Evolutionary conservation across 164 flowering plant species (phyloP), one percentile per base, ranked within the genome.

Genomic region (Echeveria elegans): DNA sequence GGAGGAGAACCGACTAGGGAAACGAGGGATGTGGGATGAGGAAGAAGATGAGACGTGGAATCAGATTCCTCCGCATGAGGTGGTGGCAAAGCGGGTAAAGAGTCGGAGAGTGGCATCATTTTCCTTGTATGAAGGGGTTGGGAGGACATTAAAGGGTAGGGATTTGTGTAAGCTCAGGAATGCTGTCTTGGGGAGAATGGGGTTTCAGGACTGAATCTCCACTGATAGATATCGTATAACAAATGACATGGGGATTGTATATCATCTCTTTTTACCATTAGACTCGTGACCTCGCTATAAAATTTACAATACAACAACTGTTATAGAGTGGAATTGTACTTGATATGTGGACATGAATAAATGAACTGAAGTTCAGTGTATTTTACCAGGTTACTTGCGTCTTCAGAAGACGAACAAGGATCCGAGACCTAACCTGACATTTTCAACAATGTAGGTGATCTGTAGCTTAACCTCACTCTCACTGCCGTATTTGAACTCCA

Each of bases 391-490:
- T 21, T 61, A n/a, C 60, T 65, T 2, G 63, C 86, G 79, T 78
- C 98, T 81, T 71, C 77, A 72, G 71, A 93, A 93, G 58, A 93
- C 96, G 64, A 93, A 93, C 16, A 94, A 68, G 37, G 98, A 90
- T 9, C 98, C 98, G 68, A 69, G 76, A 10, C 97, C 97, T 56
- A 94, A 66, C 75, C 98, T 82, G 74, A 94, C 76, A 73, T 86
- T 85, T 69, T 94, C 93, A 70, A 90, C 97, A 1, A 94, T 68
- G 71, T 89, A 94, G 18, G 89, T 85, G 66, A 94, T 94, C 76
- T 82, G 85, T 64, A 94, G 86, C 76, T 88, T 84, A 10, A 94
- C 98, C 71, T 94, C 96, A 72, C 97, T 94, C 73, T 89, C 75
- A 21, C 91, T 85, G 26, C 96, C 97, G 63, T 86, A 94, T 40